A percentile compares a stretch with the other conserved stretches of the same genome.
These are phyloP conservation scores for Anthracocystis setariae DNA, from an alignment of 1,284 basidiomycete species.

Conservation along the genomic window DNA sequence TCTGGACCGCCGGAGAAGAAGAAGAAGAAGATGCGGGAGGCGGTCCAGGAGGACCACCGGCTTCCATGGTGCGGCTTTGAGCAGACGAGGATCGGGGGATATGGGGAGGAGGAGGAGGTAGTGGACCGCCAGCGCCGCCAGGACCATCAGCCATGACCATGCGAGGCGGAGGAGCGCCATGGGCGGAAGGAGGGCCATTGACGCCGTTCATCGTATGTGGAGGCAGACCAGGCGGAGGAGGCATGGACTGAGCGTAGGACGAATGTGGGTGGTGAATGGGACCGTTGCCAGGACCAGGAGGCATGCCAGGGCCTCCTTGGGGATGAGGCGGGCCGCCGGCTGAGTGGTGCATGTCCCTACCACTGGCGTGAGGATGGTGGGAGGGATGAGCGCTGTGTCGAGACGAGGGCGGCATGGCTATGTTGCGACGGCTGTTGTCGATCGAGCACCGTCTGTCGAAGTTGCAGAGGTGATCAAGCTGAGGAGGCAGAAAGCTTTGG, in stretches of 20 bases:
- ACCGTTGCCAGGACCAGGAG: slow-evolving; percentile 29
- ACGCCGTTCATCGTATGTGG: slow-evolving; percentile 46
- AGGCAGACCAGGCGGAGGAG: slow-evolving; percentile 42
- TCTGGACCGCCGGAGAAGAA: slow-evolving; percentile 49
- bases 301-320: slow-evolving; percentile 32
- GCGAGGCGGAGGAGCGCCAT: slow-evolving; percentile 33
- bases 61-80: slow-evolving; percentile 46
- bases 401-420: slow-evolving; percentile 39
- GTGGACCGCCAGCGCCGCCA: slow-evolving; percentile 31
- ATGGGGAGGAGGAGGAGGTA: slow-evolving; percentile 37
- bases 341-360: slow-evolving; percentile 28
- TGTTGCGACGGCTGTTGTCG: no score
- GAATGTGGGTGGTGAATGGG: slow-evolving; percentile 50
- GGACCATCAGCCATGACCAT: slow-evolving; percentile 45
- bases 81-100: slow-evolving; percentile 48
- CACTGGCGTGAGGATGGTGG: slow-evolving; percentile 41
- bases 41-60: slow-evolving; percentile 11
- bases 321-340: slow-evolving; percentile 26
- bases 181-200: slow-evolving; percentile 31
- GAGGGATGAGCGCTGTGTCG: slow-evolving; percentile 41
- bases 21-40: slow-evolving; percentile 26
- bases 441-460: no score
- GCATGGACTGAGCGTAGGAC: slow-evolving; percentile 46
- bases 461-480: no score
- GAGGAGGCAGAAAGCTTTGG: no score